A percentile compares a stretch with the other conserved stretches of the same genome.
Evolutionary conservation across 805 yeast species (phyloP).

Genomic region (Nakazawaea peltata): DNA sequence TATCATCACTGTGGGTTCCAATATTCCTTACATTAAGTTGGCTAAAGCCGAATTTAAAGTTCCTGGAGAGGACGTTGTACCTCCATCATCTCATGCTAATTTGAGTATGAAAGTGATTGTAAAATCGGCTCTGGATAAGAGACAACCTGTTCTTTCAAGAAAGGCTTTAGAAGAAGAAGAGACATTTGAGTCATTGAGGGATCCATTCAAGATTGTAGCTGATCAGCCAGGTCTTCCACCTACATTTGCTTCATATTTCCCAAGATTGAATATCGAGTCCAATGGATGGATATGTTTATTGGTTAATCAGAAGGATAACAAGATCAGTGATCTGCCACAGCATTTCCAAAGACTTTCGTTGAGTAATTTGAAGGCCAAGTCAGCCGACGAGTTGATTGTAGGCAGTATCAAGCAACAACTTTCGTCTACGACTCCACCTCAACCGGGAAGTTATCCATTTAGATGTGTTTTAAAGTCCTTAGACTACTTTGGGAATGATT

Average conservation of each 20-base stretch:
- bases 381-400: conserved; percentile 40
- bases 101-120: conserved; percentile 68
- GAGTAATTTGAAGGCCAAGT: conserved; percentile 44
- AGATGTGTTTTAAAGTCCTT: conserved; percentile 63
- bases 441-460: conserved; percentile 57
- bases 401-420: conserved; percentile 74
- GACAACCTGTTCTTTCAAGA: conserved; percentile 37
- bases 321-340: conserved; percentile 64
- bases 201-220: conserved; percentile 61
- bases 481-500: conserved; percentile 76
- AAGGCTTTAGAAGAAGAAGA: conserved; percentile 45
- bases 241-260: conserved; percentile 73
- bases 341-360: conserved; percentile 43
- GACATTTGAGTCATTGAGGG: conserved; percentile 55
- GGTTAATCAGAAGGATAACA: conserved; percentile 68
- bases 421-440: conserved; percentile 70
- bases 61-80: conserved; percentile 73
- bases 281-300: conserved; percentile 63
- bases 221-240: conserved; percentile 63
- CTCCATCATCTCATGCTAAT: conserved; percentile 69
- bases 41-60: conserved; percentile 70
- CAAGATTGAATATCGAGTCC: conserved; percentile 25
- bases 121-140: conserved; percentile 63
- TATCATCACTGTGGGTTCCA: conserved; percentile 47
- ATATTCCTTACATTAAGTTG: conserved; percentile 62